phyloP scores from a whole-genome alignment of 1,284 basidiomycete species.

The Heliocybe sulcata region DNA sequence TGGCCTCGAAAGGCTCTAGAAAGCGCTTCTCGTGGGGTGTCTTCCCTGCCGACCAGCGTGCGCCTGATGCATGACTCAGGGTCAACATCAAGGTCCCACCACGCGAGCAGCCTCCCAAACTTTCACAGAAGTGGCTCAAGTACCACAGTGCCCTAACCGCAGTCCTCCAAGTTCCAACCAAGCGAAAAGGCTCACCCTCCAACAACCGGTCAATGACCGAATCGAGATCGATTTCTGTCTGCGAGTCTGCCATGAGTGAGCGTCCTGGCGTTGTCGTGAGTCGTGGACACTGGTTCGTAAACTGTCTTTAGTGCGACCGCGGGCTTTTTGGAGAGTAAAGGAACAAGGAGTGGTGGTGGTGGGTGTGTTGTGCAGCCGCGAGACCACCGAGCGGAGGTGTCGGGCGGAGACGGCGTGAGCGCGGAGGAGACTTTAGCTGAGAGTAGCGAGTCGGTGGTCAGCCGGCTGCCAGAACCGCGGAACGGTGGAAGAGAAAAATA shows the following conservation, averaged over 20 bases:
- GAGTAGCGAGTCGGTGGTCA: slow-evolving; percentile 15
- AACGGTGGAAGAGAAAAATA: slow-evolving; percentile 8
- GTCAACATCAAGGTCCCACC: neutral
- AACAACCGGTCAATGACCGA: slow-evolving; percentile 95
- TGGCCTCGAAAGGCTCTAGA: neutral
- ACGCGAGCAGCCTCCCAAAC: neutral
- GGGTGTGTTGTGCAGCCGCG: neutral
- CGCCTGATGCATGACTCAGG: neutral
- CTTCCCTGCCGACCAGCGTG: neutral
- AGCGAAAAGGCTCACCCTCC: slow-evolving; percentile 68
- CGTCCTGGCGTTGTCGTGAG: slow-evolving; percentile 15
- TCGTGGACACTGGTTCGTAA: slow-evolving; percentile 20
- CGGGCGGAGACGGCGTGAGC: neutral
- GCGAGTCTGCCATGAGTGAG: slow-evolving; percentile 48
- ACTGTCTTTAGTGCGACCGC: neutral
- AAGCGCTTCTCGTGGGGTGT: neutral
- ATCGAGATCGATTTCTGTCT: slow-evolving; percentile 92
- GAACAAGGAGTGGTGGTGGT: neutral
- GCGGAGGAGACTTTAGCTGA: neutral
- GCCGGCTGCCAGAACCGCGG: slow-evolving; percentile 20
- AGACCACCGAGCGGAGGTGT: neutral
- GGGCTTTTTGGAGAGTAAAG: neutral
- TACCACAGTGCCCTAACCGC: neutral
- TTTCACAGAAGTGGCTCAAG: neutral
- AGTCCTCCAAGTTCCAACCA: neutral